Base-by-base conservation (phyloP, 2,329 filamentous ascomycete species). In the Herpotrichia juniperi region DNA sequence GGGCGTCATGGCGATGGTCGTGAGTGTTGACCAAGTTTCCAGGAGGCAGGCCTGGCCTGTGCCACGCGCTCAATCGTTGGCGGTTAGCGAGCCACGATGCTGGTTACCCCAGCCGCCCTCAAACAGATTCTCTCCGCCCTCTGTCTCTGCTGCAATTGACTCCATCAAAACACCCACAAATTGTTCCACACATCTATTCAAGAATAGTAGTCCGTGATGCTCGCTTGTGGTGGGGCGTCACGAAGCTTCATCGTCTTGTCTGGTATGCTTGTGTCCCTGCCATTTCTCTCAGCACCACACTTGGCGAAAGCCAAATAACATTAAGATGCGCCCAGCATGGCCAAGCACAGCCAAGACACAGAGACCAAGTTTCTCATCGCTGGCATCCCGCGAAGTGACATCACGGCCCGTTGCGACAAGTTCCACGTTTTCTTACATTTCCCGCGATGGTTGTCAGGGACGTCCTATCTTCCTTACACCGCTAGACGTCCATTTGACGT, bases 171-270 rank as follows among this genome's bases (percentile, higher is more conserved):
- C 16, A 9, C 6, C 37, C 3, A 10, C 16, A 11, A 24, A 40
- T 40, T 24, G 9, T 12, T 19, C 34, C 12, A 12, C n/a, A 8
- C 16, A 12, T 12, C 4, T 17, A 12, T 17, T 37, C 34, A 5
- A 5, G 21, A 37, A 11, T 21, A 14, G 21, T 11, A 22, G 37
- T 24, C 37, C 37, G n/a, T 21, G n/a, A 40, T 24, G 37, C 17
- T 26, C 34, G 8, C 9, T 10, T 17, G n/a, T 40, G 10, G 37
- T 40, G 19, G 17, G 14, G 39, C 44, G 30, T 48, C 46, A 42
- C 46, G 42, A 48, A 48, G 46, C 46, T 42, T 48, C 46, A 37
- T 11, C 21, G 10, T 42, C 37, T 48, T 21, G 26, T n/a, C 16
- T 4, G 16, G 3, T 4, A 12, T 48, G 45, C 45, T 48, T 40